phyloP scores from a whole-genome alignment of 148 eudicot genomes.

The Rhododendron griersonianum region DNA sequence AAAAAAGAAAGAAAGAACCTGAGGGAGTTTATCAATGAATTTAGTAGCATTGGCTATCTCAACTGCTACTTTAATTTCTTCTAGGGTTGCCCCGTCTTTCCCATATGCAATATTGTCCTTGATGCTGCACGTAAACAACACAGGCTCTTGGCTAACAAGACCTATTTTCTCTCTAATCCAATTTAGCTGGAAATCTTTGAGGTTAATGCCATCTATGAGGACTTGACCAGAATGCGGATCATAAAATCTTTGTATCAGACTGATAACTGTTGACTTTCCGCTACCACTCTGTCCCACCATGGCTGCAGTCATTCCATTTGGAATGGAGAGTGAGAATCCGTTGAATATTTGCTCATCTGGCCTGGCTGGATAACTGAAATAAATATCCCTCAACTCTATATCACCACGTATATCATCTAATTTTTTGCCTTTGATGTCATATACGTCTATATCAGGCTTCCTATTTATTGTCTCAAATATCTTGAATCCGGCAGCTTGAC shows the following conservation, averaged over 20 bases:
- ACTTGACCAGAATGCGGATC: conserved; percentile 61
- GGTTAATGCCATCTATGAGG: conserved; percentile 45
- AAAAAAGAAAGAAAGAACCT: conserved; percentile 26
- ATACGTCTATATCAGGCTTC: conserved; percentile 53
- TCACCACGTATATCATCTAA: conserved; percentile 50
- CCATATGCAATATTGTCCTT: conserved; percentile 63
- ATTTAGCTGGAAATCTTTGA: conserved; percentile 53
- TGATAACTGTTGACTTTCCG: conserved; percentile 62
- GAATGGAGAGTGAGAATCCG: conserved; percentile 45
- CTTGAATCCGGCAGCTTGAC: conserved; percentile 56
- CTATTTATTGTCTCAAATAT: conserved; percentile 57
- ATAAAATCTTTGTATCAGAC: conserved; percentile 58
- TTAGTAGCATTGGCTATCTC: conserved; percentile 68
- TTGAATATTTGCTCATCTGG: conserved; percentile 54
- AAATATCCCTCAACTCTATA: conserved; percentile 44
- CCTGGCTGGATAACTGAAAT: conserved; percentile 59
- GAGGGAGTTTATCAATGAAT: conserved; percentile 57
- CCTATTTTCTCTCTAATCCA: conserved; percentile 60
- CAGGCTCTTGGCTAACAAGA: conserved; percentile 74
- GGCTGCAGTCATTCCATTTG: conserved; percentile 54
- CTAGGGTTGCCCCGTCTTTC: conserved; percentile 47
- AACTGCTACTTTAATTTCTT: conserved; percentile 50
- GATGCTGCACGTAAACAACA: conserved; percentile 51
- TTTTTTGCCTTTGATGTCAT: conserved; percentile 32
- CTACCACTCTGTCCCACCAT: conserved; percentile 69